Evolutionary conservation across 768 basidiomycete species (phyloP), one percentile per base, ranked within the genome.

Genomic region (Trametes coccinea): DNA sequence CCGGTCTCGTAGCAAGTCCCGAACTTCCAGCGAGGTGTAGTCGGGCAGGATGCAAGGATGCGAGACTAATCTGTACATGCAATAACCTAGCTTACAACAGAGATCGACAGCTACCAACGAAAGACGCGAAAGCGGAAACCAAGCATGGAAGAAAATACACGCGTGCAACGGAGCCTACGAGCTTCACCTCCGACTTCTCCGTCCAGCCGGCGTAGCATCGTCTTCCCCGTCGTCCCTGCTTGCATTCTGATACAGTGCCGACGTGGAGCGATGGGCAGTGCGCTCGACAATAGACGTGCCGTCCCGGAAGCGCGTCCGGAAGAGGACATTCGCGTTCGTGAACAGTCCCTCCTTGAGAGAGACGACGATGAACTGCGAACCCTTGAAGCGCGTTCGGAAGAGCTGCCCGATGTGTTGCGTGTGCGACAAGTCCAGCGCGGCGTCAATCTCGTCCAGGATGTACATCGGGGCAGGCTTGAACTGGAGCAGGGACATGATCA

Each of bases 401-500:
- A 98, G 84, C 66, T 94, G 93, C 33, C 96, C 97, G 61, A 99
- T 98, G 74, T 99, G 93, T 69, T 98, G 95, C 1, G 93, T 96
- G 67, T 96, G 94, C 31, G 93, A 95, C 11, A 98, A 78, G 75
- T 99, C 97, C 30, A 98, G 83, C 7, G 96, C 96, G 0, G 97
- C 95, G 74, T 98, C 97, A 64, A 99, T 96, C 76, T 99, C 97
- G 76, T 99, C 97, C 8, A 99, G 84, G 71, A 99, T 99, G 75
- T 98, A 98, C 93, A 98, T 95, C 2, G 95, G 96, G 14, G 96
- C 95, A 7, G 96, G 95, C 71, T 98, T 98, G 83, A 98, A 98
- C 73, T 98, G 95, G n/a, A 98, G 86, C 16, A 99, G 84, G 0
- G 97, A 91, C 95, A 99, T 96, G 78, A 98, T 98, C 41, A 99